phyloP scores from a whole-genome alignment of 768 basidiomycete genomes.

The Trametes villosa region DNA sequence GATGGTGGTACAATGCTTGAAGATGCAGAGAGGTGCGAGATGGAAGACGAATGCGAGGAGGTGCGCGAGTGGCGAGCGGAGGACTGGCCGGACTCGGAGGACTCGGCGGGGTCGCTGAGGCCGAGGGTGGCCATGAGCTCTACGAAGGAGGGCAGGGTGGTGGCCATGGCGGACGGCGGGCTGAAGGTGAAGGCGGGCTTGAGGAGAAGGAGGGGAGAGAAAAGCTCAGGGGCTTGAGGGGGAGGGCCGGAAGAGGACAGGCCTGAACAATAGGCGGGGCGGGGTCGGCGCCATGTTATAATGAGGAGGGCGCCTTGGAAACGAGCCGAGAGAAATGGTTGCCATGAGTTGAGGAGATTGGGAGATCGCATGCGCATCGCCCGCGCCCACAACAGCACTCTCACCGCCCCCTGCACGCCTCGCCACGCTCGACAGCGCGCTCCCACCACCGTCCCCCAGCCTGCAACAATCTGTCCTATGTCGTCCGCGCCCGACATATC shows the following conservation, averaged over 20 bases:
- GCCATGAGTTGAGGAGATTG: slow-evolving; percentile 29
- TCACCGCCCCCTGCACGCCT: neutral
- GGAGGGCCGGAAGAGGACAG: slow-evolving; percentile 25
- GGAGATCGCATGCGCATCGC: slow-evolving; percentile 5
- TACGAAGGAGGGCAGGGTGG: slow-evolving; percentile 83
- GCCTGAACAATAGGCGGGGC: slow-evolving; percentile 18
- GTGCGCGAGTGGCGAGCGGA: slow-evolving; percentile 43
- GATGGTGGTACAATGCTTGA: slow-evolving; percentile 29
- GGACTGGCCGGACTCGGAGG: slow-evolving; percentile 24
- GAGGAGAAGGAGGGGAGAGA: slow-evolving; percentile 11
- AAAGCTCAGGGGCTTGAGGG: too few relatives aligned
- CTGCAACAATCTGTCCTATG: slow-evolving; percentile 9
- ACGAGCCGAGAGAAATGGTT: slow-evolving; percentile 35
- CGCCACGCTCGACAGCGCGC: neutral
- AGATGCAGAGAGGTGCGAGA: slow-evolving; percentile 30
- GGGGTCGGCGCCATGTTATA: slow-evolving; percentile 23
- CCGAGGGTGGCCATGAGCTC: slow-evolving; percentile 87
- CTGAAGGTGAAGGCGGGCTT: slow-evolving; percentile 19
- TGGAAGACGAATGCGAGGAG: slow-evolving; percentile 42
- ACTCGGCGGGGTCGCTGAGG: slow-evolving; percentile 54
- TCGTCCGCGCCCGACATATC: slow-evolving; percentile 7
- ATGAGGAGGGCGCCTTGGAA: slow-evolving; percentile 28
- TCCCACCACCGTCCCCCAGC: neutral
- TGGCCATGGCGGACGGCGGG: slow-evolving; percentile 53
- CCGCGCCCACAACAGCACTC: neutral